These are phyloP conservation scores for Antitrichia curtipendula DNA, from an alignment of 225 moss, liverwort and hornwort genomes.

Conservation along the genomic window DNA sequence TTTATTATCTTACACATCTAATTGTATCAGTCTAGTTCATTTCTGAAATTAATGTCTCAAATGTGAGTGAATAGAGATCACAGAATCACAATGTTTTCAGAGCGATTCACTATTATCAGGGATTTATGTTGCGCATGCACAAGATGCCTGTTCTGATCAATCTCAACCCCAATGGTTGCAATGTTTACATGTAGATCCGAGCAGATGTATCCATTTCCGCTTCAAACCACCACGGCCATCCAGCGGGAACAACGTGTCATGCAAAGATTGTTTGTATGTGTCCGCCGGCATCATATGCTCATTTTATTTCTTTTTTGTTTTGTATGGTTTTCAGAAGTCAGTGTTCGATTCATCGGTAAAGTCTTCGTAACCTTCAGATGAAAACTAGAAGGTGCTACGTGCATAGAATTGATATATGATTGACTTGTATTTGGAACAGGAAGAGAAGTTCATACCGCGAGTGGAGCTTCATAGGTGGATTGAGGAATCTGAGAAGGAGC, in stretches of 20 bases:
- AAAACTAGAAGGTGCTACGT: not conserved
- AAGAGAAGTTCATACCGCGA: constrained; percentile 76
- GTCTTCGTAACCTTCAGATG: not conserved
- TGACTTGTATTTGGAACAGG: constrained; percentile 45
- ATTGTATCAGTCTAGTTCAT: not conserved
- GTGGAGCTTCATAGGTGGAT: constrained; percentile 99
- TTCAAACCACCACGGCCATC: constrained; percentile 67
- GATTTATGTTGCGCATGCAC: not conserved
- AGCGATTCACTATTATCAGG: not conserved
- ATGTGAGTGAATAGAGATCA: not conserved
- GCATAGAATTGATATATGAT: not conserved
- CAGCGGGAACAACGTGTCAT: constrained; percentile 82
- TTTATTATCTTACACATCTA: not conserved
- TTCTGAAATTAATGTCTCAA: not conserved
- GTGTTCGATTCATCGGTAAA: not conserved
- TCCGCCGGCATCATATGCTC: not conserved
- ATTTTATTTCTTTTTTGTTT: not conserved
- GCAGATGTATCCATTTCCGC: constrained; percentile 33
- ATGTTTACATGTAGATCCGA: constrained; percentile 28
- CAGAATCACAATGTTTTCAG: not conserved
- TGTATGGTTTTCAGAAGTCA: not conserved
- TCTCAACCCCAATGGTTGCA: not conserved
- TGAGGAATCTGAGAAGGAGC: constrained; percentile 73
- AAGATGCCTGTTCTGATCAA: not conserved
- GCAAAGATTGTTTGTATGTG: constrained; percentile 72